Evolutionary conservation across 371 early-diverging fungal genomes (phyloP).

Genomic region (Mortierella sp.): DNA sequence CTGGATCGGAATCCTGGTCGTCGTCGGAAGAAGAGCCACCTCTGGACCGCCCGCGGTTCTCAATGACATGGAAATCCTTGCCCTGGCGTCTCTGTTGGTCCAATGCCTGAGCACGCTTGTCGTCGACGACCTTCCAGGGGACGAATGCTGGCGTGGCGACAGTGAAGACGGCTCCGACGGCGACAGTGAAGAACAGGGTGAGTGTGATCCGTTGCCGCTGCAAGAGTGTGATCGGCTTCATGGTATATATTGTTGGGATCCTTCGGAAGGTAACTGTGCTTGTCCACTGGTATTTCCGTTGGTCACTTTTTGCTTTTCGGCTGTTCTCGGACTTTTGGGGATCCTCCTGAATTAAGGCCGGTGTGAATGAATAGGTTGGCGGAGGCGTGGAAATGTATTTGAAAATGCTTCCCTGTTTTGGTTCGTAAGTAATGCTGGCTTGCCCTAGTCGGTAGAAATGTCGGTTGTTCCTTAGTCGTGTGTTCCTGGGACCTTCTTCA

Average conservation of each 20-base stretch:
- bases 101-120: slow-evolving; percentile 53
- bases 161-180: slow-evolving; percentile 57
- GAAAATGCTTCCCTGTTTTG: background rate
- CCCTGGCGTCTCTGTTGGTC: slow-evolving; percentile 56
- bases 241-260: background rate
- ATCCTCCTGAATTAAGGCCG: background rate
- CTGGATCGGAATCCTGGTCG: background rate
- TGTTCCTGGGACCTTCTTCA: background rate
- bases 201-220: slow-evolving; percentile 56
- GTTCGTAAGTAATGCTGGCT: no score
- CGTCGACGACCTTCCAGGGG: slow-evolving; percentile 56
- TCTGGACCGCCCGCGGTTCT: slow-evolving; percentile 16
- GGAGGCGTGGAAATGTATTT: background rate
- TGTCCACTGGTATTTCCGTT: background rate
- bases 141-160: slow-evolving; percentile 57
- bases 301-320: background rate
- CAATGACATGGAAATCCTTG: slow-evolving; percentile 52
- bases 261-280: background rate
- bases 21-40: background rate
- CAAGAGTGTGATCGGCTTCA: slow-evolving; percentile 55
- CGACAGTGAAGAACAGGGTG: slow-evolving; percentile 57
- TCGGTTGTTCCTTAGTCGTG: background rate
- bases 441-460: background rate
- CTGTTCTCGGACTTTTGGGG: slow-evolving; percentile 1
- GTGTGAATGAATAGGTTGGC: background rate